Conservation (phyloP, 139 green algal species). For the Chlorella sp. region DNA sequence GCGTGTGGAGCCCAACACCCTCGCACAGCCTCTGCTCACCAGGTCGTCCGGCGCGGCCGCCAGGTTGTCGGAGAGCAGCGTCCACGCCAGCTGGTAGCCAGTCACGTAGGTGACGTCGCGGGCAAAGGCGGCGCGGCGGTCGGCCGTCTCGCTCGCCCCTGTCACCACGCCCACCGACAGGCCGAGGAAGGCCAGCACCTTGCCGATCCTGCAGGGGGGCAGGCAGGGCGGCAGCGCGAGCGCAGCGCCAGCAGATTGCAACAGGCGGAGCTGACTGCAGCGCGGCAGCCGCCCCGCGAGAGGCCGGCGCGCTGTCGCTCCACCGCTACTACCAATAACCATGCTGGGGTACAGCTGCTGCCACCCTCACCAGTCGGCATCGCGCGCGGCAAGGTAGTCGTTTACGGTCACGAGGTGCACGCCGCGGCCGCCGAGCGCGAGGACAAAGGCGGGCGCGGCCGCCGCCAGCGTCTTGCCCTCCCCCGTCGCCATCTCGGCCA, state of each 20-base stretch:
- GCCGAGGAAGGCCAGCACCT: constrained; percentile 83
- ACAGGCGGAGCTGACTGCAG: too few species aligned
- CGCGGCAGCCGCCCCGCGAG: too few species aligned
- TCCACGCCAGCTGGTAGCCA: constrained; percentile 74
- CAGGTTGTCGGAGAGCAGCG: constrained; percentile 88
- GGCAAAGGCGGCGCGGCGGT: constrained; percentile 48
- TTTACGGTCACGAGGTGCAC: constrained; percentile 96
- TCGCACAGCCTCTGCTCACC: too few species aligned
- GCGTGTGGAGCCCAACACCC: too few species aligned
- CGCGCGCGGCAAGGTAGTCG: constrained; percentile 87
- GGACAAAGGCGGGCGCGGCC: constrained; percentile 68
- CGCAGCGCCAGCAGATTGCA: background rate
- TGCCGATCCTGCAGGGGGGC: constrained; percentile 74
- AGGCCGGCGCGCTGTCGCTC: too few species aligned
- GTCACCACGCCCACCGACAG: constrained; percentile 68
- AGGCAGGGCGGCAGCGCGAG: background rate
- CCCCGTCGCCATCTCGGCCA: constrained; percentile 95
- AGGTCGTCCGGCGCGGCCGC: constrained; percentile 6
- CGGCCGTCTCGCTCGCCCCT: constrained; percentile 16
- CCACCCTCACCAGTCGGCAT: constrained; percentile 78
- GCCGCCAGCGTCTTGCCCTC: constrained; percentile 98
- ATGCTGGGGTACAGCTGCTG: too few species aligned
- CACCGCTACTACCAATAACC: background rate
- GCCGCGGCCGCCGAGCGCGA: constrained; percentile 53
- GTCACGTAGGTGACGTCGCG: constrained; percentile 89